These are phyloP conservation scores for Apiotrichum akiyoshidainum DNA, from an alignment of 1,284 basidiomycete species.

Conservation along the genomic window DNA sequence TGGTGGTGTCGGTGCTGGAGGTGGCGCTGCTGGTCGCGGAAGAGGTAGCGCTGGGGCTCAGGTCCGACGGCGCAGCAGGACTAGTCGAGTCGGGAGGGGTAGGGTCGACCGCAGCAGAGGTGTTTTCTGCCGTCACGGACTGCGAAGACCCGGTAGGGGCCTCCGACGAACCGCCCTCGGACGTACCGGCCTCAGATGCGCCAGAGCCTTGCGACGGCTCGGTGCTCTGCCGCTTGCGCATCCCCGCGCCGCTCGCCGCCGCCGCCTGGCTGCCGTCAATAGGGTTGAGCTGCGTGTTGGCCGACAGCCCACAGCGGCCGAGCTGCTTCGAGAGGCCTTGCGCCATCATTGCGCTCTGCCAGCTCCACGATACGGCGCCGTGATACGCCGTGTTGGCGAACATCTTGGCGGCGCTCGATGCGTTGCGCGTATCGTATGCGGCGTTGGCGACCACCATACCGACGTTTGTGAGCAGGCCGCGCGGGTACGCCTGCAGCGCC, in stretches of 20 bases:
- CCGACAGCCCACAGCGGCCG: constrained; percentile 38
- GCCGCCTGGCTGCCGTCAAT: neutral
- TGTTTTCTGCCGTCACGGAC: too few relatives aligned
- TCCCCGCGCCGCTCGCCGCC: neutral
- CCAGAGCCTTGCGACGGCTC: too few relatives aligned
- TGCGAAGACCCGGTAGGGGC: too few relatives aligned
- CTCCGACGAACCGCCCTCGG: too few relatives aligned
- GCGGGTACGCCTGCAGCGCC: constrained; percentile 53
- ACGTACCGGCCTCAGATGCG: too few relatives aligned
- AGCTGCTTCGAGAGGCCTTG: constrained; percentile 51
- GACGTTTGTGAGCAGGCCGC: constrained; percentile 33
- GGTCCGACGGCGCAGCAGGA: too few relatives aligned
- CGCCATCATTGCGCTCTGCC: constrained; percentile 55
- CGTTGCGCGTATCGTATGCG: constrained; percentile 51
- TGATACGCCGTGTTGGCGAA: constrained; percentile 53
- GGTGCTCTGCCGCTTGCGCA: neutral
- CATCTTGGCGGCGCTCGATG: constrained; percentile 40
- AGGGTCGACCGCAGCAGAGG: too few relatives aligned
- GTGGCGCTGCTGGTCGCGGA: neutral
- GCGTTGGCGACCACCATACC: constrained; percentile 54
- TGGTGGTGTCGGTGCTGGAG: constrained; percentile 1
- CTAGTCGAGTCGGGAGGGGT: too few relatives aligned
- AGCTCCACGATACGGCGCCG: constrained; percentile 54
- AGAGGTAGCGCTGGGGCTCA: neutral
- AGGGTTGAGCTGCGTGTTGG: constrained; percentile 18